phyloP scores from a whole-genome alignment of 2,329 filamentous ascomycete genomes.

The Akanthomyces uredinophilus region DNA sequence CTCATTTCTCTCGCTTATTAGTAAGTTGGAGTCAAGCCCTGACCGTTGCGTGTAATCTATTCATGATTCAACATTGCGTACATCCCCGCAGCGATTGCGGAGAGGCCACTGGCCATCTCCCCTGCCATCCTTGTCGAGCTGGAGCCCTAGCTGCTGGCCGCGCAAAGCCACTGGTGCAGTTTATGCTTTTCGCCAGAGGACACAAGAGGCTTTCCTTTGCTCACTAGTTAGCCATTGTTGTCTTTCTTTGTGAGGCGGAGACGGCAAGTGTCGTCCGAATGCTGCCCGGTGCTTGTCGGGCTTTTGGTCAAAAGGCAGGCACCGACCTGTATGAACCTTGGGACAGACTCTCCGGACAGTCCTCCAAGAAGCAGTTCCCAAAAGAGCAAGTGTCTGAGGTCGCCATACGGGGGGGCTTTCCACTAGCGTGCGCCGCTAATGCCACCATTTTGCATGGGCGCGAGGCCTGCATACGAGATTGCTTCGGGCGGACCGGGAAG shows the following conservation, averaged over 20 bases:
- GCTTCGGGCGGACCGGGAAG: slow-evolving; percentile 12
- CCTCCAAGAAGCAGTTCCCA: not conserved
- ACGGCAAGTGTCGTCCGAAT: not conserved
- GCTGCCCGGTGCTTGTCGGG: not conserved
- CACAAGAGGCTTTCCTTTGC: not conserved
- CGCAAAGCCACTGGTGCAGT: not conserved
- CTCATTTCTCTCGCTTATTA: not conserved
- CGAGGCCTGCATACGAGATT: slow-evolving; percentile 8
- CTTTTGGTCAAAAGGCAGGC: not conserved
- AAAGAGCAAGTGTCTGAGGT: slow-evolving; percentile 6
- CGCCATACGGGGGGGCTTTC: slow-evolving; percentile 10
- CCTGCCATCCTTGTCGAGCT: slow-evolving; percentile 8
- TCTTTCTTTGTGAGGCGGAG: not conserved
- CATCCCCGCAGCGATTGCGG: slow-evolving; percentile 11
- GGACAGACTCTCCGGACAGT: not conserved
- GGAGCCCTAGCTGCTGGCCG: slow-evolving; percentile 6
- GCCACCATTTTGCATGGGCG: slow-evolving; percentile 8
- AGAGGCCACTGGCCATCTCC: slow-evolving; percentile 10
- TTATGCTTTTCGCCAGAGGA: slow-evolving; percentile 1
- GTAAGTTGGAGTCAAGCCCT: too few species aligned
- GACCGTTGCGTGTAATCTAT: not conserved
- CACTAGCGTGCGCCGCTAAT: slow-evolving; percentile 3
- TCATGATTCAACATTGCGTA: not conserved
- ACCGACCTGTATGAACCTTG: not conserved
- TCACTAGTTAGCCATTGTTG: not conserved